These are phyloP conservation scores for Amaranthus cruentus DNA, from an alignment of 148 eudicot species.

Conservation along the genomic window DNA sequence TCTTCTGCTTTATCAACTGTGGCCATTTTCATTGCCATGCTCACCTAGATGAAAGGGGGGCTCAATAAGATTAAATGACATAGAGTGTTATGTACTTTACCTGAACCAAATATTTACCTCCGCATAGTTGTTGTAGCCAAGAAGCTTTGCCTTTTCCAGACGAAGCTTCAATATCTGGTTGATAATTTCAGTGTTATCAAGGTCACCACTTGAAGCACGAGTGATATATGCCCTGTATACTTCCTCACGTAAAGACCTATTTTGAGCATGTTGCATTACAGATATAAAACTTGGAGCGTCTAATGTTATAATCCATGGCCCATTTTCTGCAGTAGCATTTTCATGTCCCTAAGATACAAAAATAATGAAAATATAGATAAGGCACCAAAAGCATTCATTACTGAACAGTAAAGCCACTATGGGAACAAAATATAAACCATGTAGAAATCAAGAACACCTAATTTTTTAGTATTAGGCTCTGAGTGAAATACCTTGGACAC, in stretches of 20 bases:
- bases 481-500: constrained; percentile 59
- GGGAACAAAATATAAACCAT: neutral
- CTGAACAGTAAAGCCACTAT: neutral
- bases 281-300: constrained; percentile 88
- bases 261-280: constrained; percentile 91
- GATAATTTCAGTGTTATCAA: constrained; percentile 79
- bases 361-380: neutral
- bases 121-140: constrained; percentile 85
- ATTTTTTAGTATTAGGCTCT: neutral
- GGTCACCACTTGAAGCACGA: constrained; percentile 94
- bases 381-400: neutral
- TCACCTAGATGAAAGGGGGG: constrained; percentile 51
- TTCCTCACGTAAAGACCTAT: constrained; percentile 87
- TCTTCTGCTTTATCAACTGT: constrained; percentile 89
- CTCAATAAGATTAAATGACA: constrained; percentile 14
- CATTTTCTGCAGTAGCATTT: constrained; percentile 86
- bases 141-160: constrained; percentile 86
- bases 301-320: constrained; percentile 95
- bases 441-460: constrained; percentile 1
- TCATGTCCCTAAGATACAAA: constrained; percentile 72
- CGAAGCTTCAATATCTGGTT: constrained; percentile 84
- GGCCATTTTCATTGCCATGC: constrained; percentile 99
- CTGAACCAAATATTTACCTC: constrained; percentile 50
- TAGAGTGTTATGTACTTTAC: neutral
- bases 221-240: constrained; percentile 81